Percentiles rank a stretch among this genome's conserved stretches.
Conservation (phyloP, 1,284 basidiomycete genomes). For the Hemileia vastatrix region DNA sequence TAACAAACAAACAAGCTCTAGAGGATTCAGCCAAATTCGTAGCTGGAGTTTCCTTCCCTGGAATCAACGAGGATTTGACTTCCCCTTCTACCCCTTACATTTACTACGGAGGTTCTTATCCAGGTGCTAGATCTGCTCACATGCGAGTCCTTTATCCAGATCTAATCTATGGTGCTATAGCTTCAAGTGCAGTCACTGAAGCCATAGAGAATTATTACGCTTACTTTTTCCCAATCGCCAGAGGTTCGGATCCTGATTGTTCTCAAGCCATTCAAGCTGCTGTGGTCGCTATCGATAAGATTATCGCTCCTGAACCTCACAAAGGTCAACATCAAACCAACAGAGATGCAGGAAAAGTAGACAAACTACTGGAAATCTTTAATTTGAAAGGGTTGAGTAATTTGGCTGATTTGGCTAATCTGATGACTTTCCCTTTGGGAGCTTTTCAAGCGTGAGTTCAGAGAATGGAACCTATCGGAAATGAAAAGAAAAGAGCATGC, state of each 20-base stretch:
- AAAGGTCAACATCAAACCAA: constrained; percentile 29
- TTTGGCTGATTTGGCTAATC: constrained; percentile 33
- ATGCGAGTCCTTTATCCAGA: constrained; percentile 37
- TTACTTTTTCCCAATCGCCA: constrained; percentile 34
- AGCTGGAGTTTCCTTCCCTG: too few relatives aligned
- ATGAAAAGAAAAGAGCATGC: too few relatives aligned
- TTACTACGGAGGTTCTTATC: constrained; percentile 41
- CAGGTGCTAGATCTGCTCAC: constrained; percentile 37
- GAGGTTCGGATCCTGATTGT: constrained; percentile 31
- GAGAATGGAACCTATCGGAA: too few relatives aligned
- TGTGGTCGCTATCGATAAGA: constrained; percentile 33
- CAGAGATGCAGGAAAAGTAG: constrained; percentile 26
- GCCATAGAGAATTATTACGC: constrained; percentile 36
- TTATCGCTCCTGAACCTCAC: constrained; percentile 34
- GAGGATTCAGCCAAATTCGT: too few relatives aligned
- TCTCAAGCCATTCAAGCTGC: constrained; percentile 36
- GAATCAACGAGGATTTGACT: too few relatives aligned
- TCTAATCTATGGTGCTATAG: constrained; percentile 36
- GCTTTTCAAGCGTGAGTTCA: too few relatives aligned
- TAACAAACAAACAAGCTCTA: too few relatives aligned
- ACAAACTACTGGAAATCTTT: constrained; percentile 30
- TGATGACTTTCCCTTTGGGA: too few relatives aligned
- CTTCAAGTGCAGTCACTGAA: constrained; percentile 36
- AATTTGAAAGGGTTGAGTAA: constrained; percentile 30
- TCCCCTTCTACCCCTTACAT: constrained; percentile 28